These are phyloP conservation scores for Debaryomyces hansenii DNA, from an alignment of 805 yeast genomes.

Conservation along the genomic window DNA sequence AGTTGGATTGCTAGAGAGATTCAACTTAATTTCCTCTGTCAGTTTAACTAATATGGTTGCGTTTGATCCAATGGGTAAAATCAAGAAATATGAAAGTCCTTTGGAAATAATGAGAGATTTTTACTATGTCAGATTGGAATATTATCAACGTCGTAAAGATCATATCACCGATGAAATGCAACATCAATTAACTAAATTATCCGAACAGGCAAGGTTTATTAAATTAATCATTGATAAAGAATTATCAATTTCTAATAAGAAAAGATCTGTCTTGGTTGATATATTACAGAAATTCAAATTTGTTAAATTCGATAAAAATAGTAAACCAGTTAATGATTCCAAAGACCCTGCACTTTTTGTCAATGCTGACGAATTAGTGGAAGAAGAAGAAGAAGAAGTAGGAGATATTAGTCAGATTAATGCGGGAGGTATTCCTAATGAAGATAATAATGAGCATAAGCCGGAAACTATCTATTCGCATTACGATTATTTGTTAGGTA, in stretches of 20 bases:
- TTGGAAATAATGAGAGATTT: slow-evolving; percentile 82
- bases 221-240: slow-evolving; percentile 82
- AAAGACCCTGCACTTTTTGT: slow-evolving; percentile 20
- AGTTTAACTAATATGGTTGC: slow-evolving; percentile 90
- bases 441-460: slow-evolving; percentile 38
- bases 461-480: slow-evolving; percentile 60
- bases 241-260: slow-evolving; percentile 71
- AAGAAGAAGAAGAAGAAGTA: slow-evolving; percentile 43
- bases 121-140: slow-evolving; percentile 82
- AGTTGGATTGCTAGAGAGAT: slow-evolving; percentile 81
- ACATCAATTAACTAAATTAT: slow-evolving; percentile 70
- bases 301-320: slow-evolving; percentile 72
- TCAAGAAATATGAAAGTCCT: slow-evolving; percentile 75
- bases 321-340: slow-evolving; percentile 55
- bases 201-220: slow-evolving; percentile 87
- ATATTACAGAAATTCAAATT: slow-evolving; percentile 66
- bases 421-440: slow-evolving; percentile 22
- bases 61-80: slow-evolving; percentile 85
- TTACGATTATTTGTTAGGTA: slow-evolving; percentile 85
- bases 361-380: slow-evolving; percentile 39
- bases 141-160: slow-evolving; percentile 89
- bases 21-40: slow-evolving; percentile 70
- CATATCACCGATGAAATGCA: slow-evolving; percentile 65
- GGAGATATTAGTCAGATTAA: slow-evolving; percentile 30
- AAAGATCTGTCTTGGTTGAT: slow-evolving; percentile 60